Conservation (phyloP, 2,329 filamentous ascomycete genomes). For the Calonectria hongkongensis region DNA sequence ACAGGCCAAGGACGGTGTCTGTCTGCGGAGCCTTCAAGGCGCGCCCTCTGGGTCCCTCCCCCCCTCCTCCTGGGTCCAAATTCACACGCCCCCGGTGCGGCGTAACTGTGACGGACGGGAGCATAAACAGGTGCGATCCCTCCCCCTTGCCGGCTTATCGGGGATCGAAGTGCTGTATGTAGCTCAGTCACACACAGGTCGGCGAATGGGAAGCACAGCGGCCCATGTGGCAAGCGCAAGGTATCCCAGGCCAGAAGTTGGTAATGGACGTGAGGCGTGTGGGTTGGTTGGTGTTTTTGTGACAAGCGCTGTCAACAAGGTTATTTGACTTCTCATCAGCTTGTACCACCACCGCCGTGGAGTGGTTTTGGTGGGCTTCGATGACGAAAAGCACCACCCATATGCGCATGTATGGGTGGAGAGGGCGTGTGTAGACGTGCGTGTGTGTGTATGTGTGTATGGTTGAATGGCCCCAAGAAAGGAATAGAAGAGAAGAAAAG, state of each 20-base stretch:
- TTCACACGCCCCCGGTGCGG: slow-evolving; percentile 9
- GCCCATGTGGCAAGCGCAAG: neutral
- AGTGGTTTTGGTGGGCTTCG: neutral
- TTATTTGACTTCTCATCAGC: neutral
- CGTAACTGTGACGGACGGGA: slow-evolving; percentile 19
- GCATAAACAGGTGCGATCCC: slow-evolving; percentile 10
- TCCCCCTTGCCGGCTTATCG: slow-evolving; percentile 19
- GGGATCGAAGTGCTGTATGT: slow-evolving; percentile 9
- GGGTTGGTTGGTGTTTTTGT: slow-evolving; percentile 6
- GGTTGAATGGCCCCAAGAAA: neutral
- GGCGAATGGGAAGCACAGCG: neutral
- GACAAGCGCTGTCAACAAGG: slow-evolving; percentile 19
- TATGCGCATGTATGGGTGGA: no score
- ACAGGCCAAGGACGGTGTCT: neutral
- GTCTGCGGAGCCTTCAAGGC: neutral
- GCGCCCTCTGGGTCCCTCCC: neutral
- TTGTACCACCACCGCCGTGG: neutral
- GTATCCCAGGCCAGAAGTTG: neutral
- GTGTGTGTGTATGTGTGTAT: neutral
- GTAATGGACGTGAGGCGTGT: neutral
- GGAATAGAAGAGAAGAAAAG: neutral
- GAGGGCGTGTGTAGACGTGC: neutral
- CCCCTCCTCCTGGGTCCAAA: neutral
- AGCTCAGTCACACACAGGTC: neutral
- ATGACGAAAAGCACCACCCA: no score